Evolutionary conservation across 805 yeast genomes (phyloP).

Genomic region (Ogataea minuta): DNA sequence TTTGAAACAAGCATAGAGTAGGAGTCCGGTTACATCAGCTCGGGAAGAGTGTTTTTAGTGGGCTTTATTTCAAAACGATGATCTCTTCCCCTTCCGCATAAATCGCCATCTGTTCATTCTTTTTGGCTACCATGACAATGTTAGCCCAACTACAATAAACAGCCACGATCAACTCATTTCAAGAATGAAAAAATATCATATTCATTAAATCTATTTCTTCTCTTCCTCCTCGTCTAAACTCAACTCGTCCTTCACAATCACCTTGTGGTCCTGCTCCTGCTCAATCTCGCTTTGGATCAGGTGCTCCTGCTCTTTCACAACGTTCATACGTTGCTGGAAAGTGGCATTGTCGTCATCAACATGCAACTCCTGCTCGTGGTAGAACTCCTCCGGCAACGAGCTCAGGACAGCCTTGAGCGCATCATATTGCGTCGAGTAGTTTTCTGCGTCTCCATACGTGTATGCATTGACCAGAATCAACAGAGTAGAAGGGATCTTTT

Average conservation of each 20-base stretch:
- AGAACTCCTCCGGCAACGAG: constrained; percentile 91
- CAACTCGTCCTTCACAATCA: constrained; percentile 60
- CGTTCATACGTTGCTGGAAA: constrained; percentile 66
- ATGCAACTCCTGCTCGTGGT: constrained; percentile 91
- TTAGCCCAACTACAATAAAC: no score
- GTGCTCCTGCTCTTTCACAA: constrained; percentile 76
- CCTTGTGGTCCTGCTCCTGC: constrained; percentile 65
- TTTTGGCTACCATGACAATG: background rate
- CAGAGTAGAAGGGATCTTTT: constrained; percentile 86
- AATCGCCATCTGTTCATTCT: background rate
- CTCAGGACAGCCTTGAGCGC: constrained; percentile 84
- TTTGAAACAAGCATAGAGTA: no score
- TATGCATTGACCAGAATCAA: constrained; percentile 83
- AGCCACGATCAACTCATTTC: no score
- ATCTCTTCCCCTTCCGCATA: no score
- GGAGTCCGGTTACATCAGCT: no score
- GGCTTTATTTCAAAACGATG: no score
- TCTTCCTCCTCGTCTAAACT: constrained; percentile 50
- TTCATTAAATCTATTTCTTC: constrained; percentile 2
- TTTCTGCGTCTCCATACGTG: constrained; percentile 71
- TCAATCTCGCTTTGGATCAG: constrained; percentile 84
- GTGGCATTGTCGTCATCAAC: constrained; percentile 66
- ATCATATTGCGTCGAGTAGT: constrained; percentile 61
- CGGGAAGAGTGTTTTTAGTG: no score
- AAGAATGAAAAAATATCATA: no score